Conservation (phyloP, 2,329 filamentous ascomycete genomes). For the Trichoderma harzianum region DNA sequence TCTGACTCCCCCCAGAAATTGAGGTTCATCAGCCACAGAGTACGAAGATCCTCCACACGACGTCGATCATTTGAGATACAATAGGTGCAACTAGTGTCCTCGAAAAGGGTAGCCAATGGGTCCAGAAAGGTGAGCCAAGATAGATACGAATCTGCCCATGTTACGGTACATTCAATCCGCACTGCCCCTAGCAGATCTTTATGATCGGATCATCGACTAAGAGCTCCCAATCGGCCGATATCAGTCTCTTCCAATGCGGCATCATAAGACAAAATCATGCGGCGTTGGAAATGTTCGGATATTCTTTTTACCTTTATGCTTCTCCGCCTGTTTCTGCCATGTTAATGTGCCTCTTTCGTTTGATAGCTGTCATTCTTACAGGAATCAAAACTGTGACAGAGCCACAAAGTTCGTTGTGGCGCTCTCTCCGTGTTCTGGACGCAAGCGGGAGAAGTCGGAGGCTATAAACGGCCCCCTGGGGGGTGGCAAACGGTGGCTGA, state of each 20-base stretch:
- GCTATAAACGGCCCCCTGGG: not conserved
- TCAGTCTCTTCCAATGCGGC: not conserved
- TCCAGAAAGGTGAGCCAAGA: not conserved
- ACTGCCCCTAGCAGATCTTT: not conserved
- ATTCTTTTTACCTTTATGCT: not conserved
- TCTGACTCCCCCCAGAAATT: not conserved
- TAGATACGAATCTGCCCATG: not conserved
- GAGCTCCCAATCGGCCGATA: not conserved
- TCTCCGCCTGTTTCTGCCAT: not conserved
- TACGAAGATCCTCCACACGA: conserved; percentile 9
- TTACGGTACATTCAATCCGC: not conserved
- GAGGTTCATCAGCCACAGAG: conserved; percentile 5
- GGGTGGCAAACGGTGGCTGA: conserved; percentile 2
- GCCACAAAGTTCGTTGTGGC: not conserved
- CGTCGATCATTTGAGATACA: conserved; percentile 1
- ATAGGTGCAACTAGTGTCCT: not conserved
- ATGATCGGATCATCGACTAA: not conserved
- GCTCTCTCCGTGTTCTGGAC: not conserved
- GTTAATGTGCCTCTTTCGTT: not conserved
- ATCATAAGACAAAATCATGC: not conserved
- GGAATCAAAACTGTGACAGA: not conserved
- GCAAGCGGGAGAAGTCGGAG: conserved; percentile 9
- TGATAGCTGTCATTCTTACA: not conserved
- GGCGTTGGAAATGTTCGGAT: not conserved
- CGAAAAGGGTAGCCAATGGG: not conserved